Evolutionary conservation across 73 alveolate genomes (phyloP), one percentile per base, ranked within the genome.

Genomic region (Paramecium sonneborni): DNA sequence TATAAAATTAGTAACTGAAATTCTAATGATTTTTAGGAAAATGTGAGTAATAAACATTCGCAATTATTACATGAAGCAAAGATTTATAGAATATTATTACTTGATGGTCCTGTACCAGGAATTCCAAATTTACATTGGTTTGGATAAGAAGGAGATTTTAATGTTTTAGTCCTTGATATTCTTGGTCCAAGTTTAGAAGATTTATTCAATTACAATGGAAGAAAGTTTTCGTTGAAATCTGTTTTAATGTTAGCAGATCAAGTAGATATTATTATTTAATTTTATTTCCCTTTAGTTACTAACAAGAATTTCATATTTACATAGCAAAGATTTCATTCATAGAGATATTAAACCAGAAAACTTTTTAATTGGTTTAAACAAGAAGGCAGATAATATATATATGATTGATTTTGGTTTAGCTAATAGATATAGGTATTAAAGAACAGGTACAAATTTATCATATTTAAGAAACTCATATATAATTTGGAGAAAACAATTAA

Each of bases 341-440:
- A 89, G 99, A 82, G 99, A 98, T 94, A 95, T 98, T 67, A 98
- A 97, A 94, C 99, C 99, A 32, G 99, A 97, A 67, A 97, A 97
- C 93, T 97, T 96, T 76, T 96, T 98, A 76, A 96, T 98, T 48
- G 99, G 99, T n/a, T 86, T 96, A 58, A 96, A 98, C 21, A 85
- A 93, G 85, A 95, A 95, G 67, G 96, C 96, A 15, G 90, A 96
- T 44, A 76, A 91, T 11, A 92, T 95, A 15, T 92, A 95, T 67
- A 57, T 95, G 76, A 58, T 95, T 56, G 98, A 95, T 84, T 95
- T 93, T 85, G 98, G 96, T 58, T 86, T 95, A 24, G 52, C 96
- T 11, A 94, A 94, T 76, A 88, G 90, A 85, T 94, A 87, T 85
- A 76, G 91, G 76, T 95, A 94, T 88, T 46, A 92, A 14, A 92